These are phyloP conservation scores for Euphorbia lathyris DNA, from an alignment of 345 rosid species.

Conservation along the genomic window DNA sequence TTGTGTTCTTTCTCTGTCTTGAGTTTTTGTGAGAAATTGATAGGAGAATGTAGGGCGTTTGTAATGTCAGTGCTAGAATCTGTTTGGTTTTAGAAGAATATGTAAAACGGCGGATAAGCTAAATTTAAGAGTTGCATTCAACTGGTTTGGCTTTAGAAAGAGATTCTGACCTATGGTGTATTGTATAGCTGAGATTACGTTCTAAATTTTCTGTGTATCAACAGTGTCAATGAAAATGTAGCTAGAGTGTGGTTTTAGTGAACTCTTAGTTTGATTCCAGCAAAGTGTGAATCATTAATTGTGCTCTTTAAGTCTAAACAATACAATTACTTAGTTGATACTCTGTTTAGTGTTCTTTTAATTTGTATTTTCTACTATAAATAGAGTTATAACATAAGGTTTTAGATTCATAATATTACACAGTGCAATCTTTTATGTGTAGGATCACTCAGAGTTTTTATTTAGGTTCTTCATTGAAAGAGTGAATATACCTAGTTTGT, in stretches of 20 bases:
- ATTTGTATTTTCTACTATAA: neutral
- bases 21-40: neutral
- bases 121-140: neutral
- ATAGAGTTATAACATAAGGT: neutral
- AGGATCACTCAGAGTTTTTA: neutral
- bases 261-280: neutral
- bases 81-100: conserved; percentile 7
- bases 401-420: neutral
- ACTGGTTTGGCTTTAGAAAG: neutral
- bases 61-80: neutral
- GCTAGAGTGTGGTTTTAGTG: neutral
- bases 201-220: neutral
- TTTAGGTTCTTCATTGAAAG: neutral
- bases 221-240: neutral
- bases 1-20: conserved; percentile 2
- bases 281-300: neutral
- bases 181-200: neutral
- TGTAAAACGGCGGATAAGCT: neutral
- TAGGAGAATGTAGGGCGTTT: neutral
- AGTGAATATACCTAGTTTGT: neutral
- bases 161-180: neutral
- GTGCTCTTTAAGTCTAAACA: neutral
- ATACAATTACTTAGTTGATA: neutral
- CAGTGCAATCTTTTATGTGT: neutral
- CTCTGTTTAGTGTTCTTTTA: neutral